Conservation (phyloP, 2,329 filamentous ascomycete genomes). For the Fusarium tuaranense region DNA sequence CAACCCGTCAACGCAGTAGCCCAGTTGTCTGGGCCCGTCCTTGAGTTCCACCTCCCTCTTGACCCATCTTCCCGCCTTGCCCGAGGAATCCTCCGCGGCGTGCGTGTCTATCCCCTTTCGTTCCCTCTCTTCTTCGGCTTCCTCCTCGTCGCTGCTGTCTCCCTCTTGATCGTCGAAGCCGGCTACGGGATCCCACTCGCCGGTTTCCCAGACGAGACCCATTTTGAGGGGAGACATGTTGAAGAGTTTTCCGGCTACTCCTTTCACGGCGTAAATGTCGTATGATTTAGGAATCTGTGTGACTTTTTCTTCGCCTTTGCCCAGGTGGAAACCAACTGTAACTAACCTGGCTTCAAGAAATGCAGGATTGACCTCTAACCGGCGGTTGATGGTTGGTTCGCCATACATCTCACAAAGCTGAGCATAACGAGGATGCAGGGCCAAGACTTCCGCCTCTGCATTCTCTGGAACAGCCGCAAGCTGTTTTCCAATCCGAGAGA, state of each 20-base stretch:
- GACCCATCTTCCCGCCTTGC: conserved; percentile 70
- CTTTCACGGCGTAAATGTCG: conserved; percentile 85
- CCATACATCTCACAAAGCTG: conserved; percentile 83
- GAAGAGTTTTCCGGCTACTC: conserved; percentile 80
- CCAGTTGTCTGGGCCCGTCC: conserved; percentile 83
- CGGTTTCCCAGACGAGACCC: conserved; percentile 86
- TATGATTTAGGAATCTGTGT: conserved; percentile 78
- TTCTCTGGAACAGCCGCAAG: conserved; percentile 69
- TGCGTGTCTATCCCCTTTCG: conserved; percentile 30
- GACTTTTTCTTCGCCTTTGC: conserved; percentile 43
- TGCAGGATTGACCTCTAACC: conserved; percentile 74
- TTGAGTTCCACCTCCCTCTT: conserved; percentile 83
- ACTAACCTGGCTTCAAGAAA: conserved; percentile 85
- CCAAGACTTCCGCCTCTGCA: conserved; percentile 66
- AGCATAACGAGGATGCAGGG: conserved; percentile 76
- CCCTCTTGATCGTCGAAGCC: conserved; percentile 70
- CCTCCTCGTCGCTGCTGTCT: conserved; percentile 65
- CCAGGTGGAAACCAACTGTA: conserved; percentile 65
- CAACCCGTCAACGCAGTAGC: conserved; percentile 82
- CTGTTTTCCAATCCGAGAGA: conserved; percentile 84
- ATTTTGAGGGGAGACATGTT: conserved; percentile 71
- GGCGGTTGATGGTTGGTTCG: conserved; percentile 72
- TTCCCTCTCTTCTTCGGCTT: conserved; percentile 51
- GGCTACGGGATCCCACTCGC: conserved; percentile 86
- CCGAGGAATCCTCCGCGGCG: conserved; percentile 42